Evolutionary conservation across 495 filamentous ascomycete genomes (phyloP).

Genomic region (Xeromyces bisporus): DNA sequence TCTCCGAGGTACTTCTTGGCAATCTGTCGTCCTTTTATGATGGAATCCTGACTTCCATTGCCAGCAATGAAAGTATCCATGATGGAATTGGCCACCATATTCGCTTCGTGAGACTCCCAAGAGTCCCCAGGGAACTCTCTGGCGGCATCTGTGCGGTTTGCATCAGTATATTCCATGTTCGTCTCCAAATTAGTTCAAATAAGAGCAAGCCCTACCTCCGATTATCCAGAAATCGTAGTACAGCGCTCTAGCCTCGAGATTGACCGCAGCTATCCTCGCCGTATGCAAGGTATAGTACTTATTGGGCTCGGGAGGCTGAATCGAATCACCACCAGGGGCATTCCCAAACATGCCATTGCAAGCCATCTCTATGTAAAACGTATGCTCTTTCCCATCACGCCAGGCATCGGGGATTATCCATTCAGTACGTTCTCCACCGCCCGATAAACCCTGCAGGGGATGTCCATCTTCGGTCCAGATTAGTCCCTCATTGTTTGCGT

Average conservation of each 20-base stretch:
- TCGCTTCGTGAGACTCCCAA: constrained; percentile 74
- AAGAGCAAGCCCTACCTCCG: constrained; percentile 33
- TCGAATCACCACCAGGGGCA: constrained; percentile 64
- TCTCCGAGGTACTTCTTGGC: constrained; percentile 67
- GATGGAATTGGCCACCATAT: constrained; percentile 68
- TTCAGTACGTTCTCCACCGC: constrained; percentile 74
- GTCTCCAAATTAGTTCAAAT: too few relatives aligned
- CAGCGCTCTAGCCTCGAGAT: constrained; percentile 65
- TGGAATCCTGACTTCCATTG: constrained; percentile 53
- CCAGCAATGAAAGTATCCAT: constrained; percentile 77
- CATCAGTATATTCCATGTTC: not conserved
- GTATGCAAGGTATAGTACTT: constrained; percentile 55
- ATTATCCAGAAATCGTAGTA: constrained; percentile 94
- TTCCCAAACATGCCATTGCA: constrained; percentile 99
- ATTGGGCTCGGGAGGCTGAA: constrained; percentile 76
- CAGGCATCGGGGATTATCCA: constrained; percentile 74
- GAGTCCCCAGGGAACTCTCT: constrained; percentile 63
- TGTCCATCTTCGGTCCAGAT: constrained; percentile 79
- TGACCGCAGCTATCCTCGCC: constrained; percentile 82
- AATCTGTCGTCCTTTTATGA: constrained; percentile 63
- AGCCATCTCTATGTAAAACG: constrained; percentile 92
- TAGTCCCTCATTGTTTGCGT: constrained; percentile 78
- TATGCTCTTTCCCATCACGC: constrained; percentile 71
- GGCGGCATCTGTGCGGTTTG: constrained; percentile 43
- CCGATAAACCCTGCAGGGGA: constrained; percentile 81